A percentile compares a stretch with the other conserved stretches of the same genome.
These are phyloP conservation scores for Paraglomus brasilianum DNA, from an alignment of 192 early-diverging fungal species.

Conservation along the genomic window DNA sequence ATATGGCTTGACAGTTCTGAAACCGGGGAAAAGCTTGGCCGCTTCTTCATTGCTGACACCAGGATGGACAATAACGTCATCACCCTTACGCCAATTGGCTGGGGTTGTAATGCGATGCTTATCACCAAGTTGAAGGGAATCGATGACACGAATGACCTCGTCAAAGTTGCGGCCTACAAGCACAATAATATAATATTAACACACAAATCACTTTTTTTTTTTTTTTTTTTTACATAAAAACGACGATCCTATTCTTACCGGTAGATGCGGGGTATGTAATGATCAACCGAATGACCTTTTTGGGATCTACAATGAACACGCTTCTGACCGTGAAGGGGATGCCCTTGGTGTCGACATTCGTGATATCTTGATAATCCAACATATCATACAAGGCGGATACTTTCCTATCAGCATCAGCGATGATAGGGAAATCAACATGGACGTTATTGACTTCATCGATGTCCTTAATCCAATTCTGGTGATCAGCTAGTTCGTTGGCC, in stretches of 20 bases:
- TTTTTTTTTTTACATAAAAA: too few species aligned
- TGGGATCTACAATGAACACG: conserved; percentile 94
- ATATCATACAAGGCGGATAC: conserved; percentile 94
- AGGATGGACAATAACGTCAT: conserved; percentile 91
- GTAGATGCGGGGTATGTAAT: conserved; percentile 92
- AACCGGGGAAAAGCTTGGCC: conserved; percentile 78
- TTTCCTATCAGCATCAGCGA: conserved; percentile 84
- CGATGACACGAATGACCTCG: conserved; percentile 91
- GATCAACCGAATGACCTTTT: conserved; percentile 84
- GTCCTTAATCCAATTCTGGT: conserved; percentile 87
- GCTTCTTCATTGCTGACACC: conserved; percentile 82
- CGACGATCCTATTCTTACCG: conserved; percentile 22
- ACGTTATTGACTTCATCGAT: conserved; percentile 90
- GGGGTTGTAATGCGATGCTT: conserved; percentile 89
- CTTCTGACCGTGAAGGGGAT: conserved; percentile 94
- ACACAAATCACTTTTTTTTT: not conserved
- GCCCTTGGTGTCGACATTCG: conserved; percentile 85
- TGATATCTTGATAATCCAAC: conserved; percentile 93
- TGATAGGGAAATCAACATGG: conserved; percentile 83
- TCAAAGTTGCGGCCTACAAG: conserved; percentile 89
- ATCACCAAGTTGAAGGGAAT: conserved; percentile 92
- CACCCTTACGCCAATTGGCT: conserved; percentile 85
- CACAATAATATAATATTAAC: not conserved
- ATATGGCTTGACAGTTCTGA: conserved; percentile 81
- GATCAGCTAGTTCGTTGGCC: conserved; percentile 80